Base-by-base conservation (phyloP, 1,139 yeast species). In the Candida sanyaensis region DNA sequence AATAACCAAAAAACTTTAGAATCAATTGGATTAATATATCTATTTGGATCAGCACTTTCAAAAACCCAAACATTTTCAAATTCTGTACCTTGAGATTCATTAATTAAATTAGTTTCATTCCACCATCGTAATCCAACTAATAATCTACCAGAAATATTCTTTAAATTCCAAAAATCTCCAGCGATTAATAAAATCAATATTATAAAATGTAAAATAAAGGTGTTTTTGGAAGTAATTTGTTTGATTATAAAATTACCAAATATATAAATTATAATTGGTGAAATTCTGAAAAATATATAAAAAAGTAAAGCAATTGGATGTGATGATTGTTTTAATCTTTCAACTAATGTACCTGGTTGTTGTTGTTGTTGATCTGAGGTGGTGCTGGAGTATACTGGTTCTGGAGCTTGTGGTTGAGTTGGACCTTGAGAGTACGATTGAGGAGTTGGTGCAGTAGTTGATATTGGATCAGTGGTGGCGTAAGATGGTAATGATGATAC, bases 121-220 rank as follows among this genome's bases (percentile, higher is more conserved):
- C 97, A 91, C 97, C 97, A 92, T 56, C 99, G 78, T 53, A 93
- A 75, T 0, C 97, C 98, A 6, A 93, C 98, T 48, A 93, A 69
- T 47, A 89, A 77, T 51, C 98, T 74, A 0, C 99, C 99, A 12
- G 96, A 77, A 12, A 93, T 88, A 64, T 93, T 93, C 62, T 93
- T 93, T 39, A 90, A 84, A 61, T 89, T 87, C 96, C 97, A 93
- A 62, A 93, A 93, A 64, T 93, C 99, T 1, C 90, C 90, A 0
- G 96, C 87, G 28, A 89, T 76, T 29, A 91, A 71, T 24, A 93
- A 70, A 5, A 91, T 82, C 41, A 90, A 83, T 9, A 84, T 64
- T 29, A 93, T 91, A 70, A 93, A 93, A 58, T 89, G 83, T 43
- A 89, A 73, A 9, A 89, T 86, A 61, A 86, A 87, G 56, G 80